A percentile compares a stretch with the other conserved stretches of the same genome.
Conservation (phyloP, 371 early-diverging fungal genomes). For the Syncephalastrum contaminatum region DNA sequence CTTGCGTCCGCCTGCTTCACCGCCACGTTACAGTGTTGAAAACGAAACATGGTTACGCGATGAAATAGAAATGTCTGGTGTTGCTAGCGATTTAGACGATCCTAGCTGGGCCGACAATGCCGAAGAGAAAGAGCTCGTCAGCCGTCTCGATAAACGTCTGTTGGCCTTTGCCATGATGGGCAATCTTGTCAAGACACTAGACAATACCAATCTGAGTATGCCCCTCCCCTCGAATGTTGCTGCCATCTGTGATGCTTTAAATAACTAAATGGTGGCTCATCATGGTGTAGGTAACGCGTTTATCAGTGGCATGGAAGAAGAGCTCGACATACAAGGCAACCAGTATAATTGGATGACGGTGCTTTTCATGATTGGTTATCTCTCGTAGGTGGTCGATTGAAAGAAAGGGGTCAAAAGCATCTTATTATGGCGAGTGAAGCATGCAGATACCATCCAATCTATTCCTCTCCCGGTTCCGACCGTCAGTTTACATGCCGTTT, state of each 20-base stretch:
- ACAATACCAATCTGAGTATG: conserved; percentile 37
- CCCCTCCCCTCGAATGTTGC: too few relatives aligned
- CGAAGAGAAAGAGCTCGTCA: conserved; percentile 10
- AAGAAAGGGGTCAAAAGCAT: background rate
- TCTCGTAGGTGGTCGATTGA: conserved; percentile 18
- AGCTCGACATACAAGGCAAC: conserved; percentile 9
- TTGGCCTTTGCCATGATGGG: conserved; percentile 20
- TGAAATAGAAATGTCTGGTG: too few relatives aligned
- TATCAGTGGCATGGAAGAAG: conserved; percentile 9
- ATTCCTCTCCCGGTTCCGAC: conserved; percentile 44
- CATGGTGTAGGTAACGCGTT: background rate
- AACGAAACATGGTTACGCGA: too few relatives aligned
- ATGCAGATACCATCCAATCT: conserved; percentile 61
- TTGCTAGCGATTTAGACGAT: too few relatives aligned
- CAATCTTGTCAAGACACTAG: conserved; percentile 21
- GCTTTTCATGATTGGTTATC: conserved; percentile 33
- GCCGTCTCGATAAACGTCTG: conserved; percentile 14
- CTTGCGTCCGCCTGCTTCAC: too few relatives aligned
- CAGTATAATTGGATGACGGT: conserved; percentile 42
- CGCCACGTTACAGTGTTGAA: too few relatives aligned
- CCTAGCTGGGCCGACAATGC: background rate
- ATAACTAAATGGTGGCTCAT: background rate
- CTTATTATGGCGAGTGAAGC: conserved; percentile 7
- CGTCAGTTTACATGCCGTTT: conserved; percentile 48
- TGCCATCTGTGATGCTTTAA: too few relatives aligned